Evolutionary conservation across 1,139 yeast genomes (phyloP), one percentile per base, ranked within the genome.

Genomic region (Scheffersomyces quercinus): DNA sequence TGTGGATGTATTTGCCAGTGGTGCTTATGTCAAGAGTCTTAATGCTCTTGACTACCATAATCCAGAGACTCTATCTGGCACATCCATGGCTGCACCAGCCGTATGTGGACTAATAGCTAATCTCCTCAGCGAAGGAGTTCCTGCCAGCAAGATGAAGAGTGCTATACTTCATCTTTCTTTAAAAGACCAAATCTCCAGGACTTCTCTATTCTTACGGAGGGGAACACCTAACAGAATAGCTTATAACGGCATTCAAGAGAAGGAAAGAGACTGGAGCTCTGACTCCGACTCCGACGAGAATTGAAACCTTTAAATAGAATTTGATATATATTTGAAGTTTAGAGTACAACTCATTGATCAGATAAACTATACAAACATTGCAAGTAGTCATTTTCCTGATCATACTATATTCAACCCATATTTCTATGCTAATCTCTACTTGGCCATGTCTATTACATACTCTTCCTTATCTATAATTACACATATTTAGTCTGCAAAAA

Each of bases 31-130:
- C 2, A 65, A 60, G 41, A 81, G 84, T 54, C 75, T 77, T 10
- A 52, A 54, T 35, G 65, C 59, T 9, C 46, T 44, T 14, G 58
- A 59, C 38, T 48, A 45, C 10, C 40, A 50, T 3, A 41, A 52
- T 14, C 69, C 81, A 1, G 78, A 70, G 37, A 54, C 61, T 4
- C 73, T 84, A 48, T 82, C 95, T 1, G 97, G 97, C 0, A 89
- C 97, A 0, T 88, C 96, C 0, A 88, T 88, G 89, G 83, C 96
- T 0, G 75, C 96, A 1, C 97, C 97, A 0, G 73, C 82, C 2
- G 86, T 88, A 5, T 74, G 93, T 0, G 97, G 97, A 0, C 56
- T 87, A 34, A 81, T 76, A 2, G 93, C 91, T 0, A 76, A 81
- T 30, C 61, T 81, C 38, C 64, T 89, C 49, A 82, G 88, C 37